Evolutionary conservation across 176 grass and related monocot genomes (phyloP), one percentile per base, ranked within the genome.

Genomic region (Aechmea fasciata): DNA sequence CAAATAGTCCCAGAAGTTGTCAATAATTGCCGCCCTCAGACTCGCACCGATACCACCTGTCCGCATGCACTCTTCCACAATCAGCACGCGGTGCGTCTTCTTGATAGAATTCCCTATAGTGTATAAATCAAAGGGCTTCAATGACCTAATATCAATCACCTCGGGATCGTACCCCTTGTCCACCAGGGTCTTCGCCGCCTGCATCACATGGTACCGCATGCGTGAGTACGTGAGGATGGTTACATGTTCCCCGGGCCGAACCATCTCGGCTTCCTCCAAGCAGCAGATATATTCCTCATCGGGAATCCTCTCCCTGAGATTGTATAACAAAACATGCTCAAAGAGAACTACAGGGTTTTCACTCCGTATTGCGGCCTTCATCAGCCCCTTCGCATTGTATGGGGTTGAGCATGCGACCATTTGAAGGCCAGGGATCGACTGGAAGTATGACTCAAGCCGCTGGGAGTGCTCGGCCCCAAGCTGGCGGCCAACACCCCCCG

Each of bases 351-450:
- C 92, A 1, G 92, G 88, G 61, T 91, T 91, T 59, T 91, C 83
- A 24, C 88, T 91, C 73, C 92, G 84, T 69, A 96, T 96, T 41
- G 92, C 88, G 17, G 92, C 88, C 52, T 96, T 96, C 92, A 96
- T 96, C 17, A 96, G 86, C 25, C 92, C 88, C 52, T 96, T 96
- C 13, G 88, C 88, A 11, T 92, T 96, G 78, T 92, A 96, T 49
- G 92, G 81, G 23, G 92, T 96, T 7, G 92, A 96, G 81, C 92
- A 96, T 22, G 92, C 92, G 78, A 89, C 88, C 88, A 96, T 96
- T 52, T 91, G 92, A 19, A 96, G 83, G 49, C 92, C 92, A 29
- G 88, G 88, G 48, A 96, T 96, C 2, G 92, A 96, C 78, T 89
- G 92, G 59, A 96, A 92, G 80, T 96, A 92, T 2, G 92, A 92